phyloP scores from a whole-genome alignment of 805 yeast genomes.

The Suhomyces sp. region DNA sequence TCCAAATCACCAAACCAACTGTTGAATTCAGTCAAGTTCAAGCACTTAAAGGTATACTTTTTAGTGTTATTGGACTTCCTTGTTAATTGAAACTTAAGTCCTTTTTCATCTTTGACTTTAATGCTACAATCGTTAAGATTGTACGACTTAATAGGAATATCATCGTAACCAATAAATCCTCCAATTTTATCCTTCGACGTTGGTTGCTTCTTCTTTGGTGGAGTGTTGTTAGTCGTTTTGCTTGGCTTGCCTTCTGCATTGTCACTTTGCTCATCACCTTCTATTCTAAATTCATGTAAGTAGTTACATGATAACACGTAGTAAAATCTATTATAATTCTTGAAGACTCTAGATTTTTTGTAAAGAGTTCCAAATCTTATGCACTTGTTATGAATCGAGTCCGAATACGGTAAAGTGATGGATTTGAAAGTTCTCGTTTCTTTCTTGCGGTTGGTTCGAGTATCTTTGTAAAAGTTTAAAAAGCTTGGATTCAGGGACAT shows the following conservation, averaged over 20 bases:
- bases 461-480: constrained; percentile 21
- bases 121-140: constrained; percentile 39
- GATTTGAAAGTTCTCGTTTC: constrained; percentile 21
- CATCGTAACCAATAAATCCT: constrained; percentile 41
- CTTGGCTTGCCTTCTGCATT: constrained; percentile 8
- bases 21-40: constrained; percentile 41
- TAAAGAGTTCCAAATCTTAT: constrained; percentile 41
- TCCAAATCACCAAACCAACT: constrained; percentile 58
- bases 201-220: constrained; percentile 13
- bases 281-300: constrained; percentile 43
- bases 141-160: constrained; percentile 40
- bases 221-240: constrained; percentile 9
- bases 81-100: constrained; percentile 34
- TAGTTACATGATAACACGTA: constrained; percentile 44
- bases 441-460: constrained; percentile 15
- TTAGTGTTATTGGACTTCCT: constrained; percentile 27
- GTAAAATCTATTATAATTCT: constrained; percentile 37
- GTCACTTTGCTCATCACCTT: constrained; percentile 11
- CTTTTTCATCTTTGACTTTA: constrained; percentile 30
- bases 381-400: constrained; percentile 39
- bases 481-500: constrained; percentile 31
- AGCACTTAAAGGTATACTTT: constrained; percentile 45
- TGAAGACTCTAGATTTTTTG: constrained; percentile 41
- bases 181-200: constrained; percentile 35
- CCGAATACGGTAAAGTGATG: constrained; percentile 33